Percentiles rank a stretch among this genome's conserved stretches.
phyloP scores from a whole-genome alignment of 192 early-diverging fungal genomes.

The Coemansia sp. region DNA sequence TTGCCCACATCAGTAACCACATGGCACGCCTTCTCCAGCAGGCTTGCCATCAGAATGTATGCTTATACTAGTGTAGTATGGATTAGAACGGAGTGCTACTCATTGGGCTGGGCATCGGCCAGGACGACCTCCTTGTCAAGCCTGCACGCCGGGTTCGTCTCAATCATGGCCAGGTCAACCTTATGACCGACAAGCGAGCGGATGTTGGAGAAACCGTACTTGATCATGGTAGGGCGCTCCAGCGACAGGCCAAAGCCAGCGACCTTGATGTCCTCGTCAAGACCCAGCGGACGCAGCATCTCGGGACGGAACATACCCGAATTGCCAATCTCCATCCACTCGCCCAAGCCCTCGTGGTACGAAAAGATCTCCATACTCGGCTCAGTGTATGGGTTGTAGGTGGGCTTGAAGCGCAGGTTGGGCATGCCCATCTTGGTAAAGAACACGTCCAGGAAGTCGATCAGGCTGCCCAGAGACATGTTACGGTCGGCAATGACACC shows the following conservation, averaged over 20 bases:
- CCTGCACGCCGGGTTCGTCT: conserved; percentile 83
- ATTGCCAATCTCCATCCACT: conserved; percentile 97
- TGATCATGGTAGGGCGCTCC: conserved; percentile 99
- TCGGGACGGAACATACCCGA: conserved; percentile 99
- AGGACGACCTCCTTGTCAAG: conserved; percentile 79
- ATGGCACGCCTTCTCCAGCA: too few species aligned
- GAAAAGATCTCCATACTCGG: conserved; percentile 99
- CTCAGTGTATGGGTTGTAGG: conserved; percentile 99
- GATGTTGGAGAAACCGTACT: conserved; percentile 91
- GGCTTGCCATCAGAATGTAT: too few species aligned
- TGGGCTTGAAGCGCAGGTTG: conserved; percentile 97
- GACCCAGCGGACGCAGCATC: conserved; percentile 93
- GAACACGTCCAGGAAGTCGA: conserved; percentile 94
- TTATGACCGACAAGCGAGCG: conserved; percentile 92
- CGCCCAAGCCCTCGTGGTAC: conserved; percentile 80
- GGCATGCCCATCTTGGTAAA: conserved; percentile 94
- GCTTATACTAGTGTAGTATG: too few species aligned
- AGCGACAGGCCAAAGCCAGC: conserved; percentile 97
- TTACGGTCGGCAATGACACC: conserved; percentile 96
- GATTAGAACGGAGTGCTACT: too few species aligned
- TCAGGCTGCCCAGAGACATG: conserved; percentile 91
- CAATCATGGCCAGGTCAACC: conserved; percentile 85
- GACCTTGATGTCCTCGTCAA: conserved; percentile 89
- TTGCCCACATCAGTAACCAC: too few species aligned
- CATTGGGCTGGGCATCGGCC: too few species aligned